Evolutionary conservation across 2,329 filamentous ascomycete species (phyloP).

Genomic region (Nannizziopsis barbatae): DNA sequence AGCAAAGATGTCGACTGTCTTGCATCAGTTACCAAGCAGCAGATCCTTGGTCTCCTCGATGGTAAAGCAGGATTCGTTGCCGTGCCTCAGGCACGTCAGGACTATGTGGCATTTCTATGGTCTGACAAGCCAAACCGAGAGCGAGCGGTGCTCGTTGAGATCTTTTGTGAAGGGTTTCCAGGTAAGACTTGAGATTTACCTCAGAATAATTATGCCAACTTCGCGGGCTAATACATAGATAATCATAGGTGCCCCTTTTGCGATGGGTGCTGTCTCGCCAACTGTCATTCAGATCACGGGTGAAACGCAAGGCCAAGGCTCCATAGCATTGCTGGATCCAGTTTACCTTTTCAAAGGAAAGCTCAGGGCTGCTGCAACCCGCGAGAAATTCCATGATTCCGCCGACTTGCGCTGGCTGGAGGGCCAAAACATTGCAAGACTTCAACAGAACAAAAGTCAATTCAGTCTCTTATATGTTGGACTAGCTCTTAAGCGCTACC

Average conservation of each 20-base stretch:
- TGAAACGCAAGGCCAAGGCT: too few relatives aligned
- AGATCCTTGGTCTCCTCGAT: neutral
- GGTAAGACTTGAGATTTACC: too few relatives aligned
- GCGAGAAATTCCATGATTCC: slow-evolving; percentile 19
- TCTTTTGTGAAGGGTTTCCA: too few relatives aligned
- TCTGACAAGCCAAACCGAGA: neutral
- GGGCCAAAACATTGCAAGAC: too few relatives aligned
- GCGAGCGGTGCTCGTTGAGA: neutral
- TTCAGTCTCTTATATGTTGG: slow-evolving; percentile 6
- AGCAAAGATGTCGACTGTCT: neutral
- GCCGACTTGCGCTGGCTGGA: slow-evolving; percentile 16
- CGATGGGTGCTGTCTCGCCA: too few relatives aligned
- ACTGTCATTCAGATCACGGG: too few relatives aligned
- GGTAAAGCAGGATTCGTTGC: neutral
- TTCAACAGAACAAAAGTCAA: slow-evolving; percentile 4
- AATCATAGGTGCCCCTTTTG: too few relatives aligned
- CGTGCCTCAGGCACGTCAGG: neutral
- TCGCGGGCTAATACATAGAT: too few relatives aligned
- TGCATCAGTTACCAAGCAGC: neutral
- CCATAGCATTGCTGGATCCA: slow-evolving; percentile 18
- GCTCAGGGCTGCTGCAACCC: slow-evolving; percentile 17
- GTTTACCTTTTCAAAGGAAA: slow-evolving; percentile 21
- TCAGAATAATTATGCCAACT: too few relatives aligned
- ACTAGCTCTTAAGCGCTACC: neutral
- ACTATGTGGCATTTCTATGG: neutral